Evolutionary conservation across 345 rosid species (phyloP).

Genomic region (Eucalyptus tenuipes): DNA sequence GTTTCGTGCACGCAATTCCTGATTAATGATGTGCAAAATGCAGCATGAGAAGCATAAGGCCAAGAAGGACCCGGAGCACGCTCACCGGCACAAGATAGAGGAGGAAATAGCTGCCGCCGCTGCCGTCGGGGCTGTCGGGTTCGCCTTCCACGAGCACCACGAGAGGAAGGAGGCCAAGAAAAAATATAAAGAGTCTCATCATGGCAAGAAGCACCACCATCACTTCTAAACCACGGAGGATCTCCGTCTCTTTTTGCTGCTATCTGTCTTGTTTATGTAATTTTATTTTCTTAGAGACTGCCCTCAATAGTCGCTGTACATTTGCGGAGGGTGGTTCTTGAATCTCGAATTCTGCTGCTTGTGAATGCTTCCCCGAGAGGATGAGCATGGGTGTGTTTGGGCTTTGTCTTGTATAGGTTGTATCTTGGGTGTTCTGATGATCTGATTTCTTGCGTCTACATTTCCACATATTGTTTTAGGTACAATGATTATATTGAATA

Average conservation of each 20-base stretch:
- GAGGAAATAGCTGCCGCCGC: conserved; percentile 31
- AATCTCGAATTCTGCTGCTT: neutral
- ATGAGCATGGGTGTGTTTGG: neutral
- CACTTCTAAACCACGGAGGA: neutral
- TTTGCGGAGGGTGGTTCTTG: neutral
- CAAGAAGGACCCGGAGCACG: conserved; percentile 40
- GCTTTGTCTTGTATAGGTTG: neutral
- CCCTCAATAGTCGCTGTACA: neutral
- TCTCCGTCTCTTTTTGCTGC: neutral
- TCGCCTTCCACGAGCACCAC: conserved; percentile 39
- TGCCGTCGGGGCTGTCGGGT: conserved; percentile 28
- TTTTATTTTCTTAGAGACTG: neutral
- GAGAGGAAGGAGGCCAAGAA: conserved; percentile 32
- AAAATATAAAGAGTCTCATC: conserved; percentile 18
- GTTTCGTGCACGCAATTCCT: neutral
- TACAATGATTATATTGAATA: neutral
- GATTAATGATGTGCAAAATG: neutral
- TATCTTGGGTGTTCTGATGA: neutral
- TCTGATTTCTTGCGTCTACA: neutral
- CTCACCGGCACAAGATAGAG: conserved; percentile 33
- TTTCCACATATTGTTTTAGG: neutral
- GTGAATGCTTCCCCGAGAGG: neutral
- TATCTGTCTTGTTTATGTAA: neutral
- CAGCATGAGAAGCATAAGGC: conserved; percentile 21
- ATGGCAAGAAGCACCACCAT: conserved; percentile 23